Conservation (phyloP, 2,329 filamentous ascomycete genomes). For the Botrytis tulipae region DNA sequence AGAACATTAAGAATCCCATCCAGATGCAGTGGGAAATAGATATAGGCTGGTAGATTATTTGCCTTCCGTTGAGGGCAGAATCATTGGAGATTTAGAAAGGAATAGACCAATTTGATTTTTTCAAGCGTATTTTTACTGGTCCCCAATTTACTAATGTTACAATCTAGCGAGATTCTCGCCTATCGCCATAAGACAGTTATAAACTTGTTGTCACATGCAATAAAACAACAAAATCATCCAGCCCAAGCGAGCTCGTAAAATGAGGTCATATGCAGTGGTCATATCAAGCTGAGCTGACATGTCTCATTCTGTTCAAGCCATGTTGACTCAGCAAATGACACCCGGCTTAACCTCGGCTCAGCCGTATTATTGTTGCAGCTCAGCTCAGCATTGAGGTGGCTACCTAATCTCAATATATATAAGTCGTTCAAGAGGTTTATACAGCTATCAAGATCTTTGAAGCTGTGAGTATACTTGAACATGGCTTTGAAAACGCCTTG, state of each 20-base stretch:
- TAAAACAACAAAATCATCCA: background rate
- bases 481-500: background rate
- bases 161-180: background rate
- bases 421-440: background rate
- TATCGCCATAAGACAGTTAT: background rate
- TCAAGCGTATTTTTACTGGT: background rate
- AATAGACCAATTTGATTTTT: background rate
- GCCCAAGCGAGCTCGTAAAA: background rate
- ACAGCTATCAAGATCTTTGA: background rate
- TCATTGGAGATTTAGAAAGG: background rate
- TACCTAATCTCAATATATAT: background rate
- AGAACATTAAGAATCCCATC: background rate
- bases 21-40: conserved; percentile 16
- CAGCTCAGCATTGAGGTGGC: background rate
- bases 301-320: background rate
- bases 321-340: background rate
- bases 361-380: background rate
- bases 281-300: background rate
- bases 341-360: background rate
- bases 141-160: background rate
- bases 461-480: background rate
- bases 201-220: background rate
- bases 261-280: background rate
- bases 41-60: background rate
- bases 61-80: background rate